Evolutionary conservation across 2,329 filamentous ascomycete genomes (phyloP).

Genomic region (Aureobasidium pullulans): DNA sequence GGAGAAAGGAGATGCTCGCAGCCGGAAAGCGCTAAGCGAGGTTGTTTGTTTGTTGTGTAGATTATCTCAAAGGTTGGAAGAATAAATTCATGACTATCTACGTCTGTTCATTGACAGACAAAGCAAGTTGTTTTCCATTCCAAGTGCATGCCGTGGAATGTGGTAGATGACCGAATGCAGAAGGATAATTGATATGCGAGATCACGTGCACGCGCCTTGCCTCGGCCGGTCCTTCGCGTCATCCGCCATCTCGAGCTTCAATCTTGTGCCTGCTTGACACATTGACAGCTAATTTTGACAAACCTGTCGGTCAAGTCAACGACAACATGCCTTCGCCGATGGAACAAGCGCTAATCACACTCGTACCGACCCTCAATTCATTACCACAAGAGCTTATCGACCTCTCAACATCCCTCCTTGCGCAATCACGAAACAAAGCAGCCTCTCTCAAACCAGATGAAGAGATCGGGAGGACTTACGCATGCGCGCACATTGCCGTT

Average conservation of each 20-base stretch:
- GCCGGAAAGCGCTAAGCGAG: conserved; percentile 4
- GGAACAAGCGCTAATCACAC: conserved; percentile 63
- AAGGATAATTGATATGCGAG: background rate
- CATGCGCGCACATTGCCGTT: conserved; percentile 83
- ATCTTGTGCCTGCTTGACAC: background rate
- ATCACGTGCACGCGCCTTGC: conserved; percentile 1
- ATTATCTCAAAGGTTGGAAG: background rate
- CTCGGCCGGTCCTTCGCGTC: conserved; percentile 2
- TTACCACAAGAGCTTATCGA: conserved; percentile 64
- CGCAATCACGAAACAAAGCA: conserved; percentile 72
- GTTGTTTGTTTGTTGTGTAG: background rate
- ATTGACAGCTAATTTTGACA: background rate
- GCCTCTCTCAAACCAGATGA: conserved; percentile 75
- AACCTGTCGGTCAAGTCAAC: background rate
- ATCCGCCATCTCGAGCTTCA: background rate
- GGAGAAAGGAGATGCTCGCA: conserved; percentile 20
- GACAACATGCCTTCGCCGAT: conserved; percentile 60
- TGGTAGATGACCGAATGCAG: background rate
- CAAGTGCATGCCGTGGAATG: background rate
- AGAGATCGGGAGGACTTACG: conserved; percentile 77
- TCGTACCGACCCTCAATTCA: conserved; percentile 65
- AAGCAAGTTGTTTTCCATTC: background rate
- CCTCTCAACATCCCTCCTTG: conserved; percentile 64
- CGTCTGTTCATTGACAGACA: background rate
- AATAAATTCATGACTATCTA: background rate